A percentile compares a stretch with the other conserved stretches of the same genome.
phyloP scores from a whole-genome alignment of 2,329 filamentous ascomycete species.

The Aurifilum marmelostoma region DNA sequence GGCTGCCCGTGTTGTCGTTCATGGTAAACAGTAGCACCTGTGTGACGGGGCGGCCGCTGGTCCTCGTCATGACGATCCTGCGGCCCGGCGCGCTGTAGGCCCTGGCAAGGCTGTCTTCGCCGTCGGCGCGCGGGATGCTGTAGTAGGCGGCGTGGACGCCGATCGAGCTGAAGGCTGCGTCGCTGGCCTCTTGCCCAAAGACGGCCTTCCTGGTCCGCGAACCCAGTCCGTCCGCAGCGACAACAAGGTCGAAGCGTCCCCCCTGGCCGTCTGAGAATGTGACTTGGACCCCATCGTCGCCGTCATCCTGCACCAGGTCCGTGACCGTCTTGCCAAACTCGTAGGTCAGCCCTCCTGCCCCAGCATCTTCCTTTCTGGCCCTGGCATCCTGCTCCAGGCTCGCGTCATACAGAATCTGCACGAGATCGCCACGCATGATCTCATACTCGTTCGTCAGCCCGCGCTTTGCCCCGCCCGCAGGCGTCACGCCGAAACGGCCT shows the following conservation, averaged over 20 bases:
- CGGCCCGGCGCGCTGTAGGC: constrained; percentile 35
- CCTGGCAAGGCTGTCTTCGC: constrained; percentile 5
- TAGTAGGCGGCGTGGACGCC: constrained; percentile 34
- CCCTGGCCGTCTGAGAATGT: constrained; percentile 47
- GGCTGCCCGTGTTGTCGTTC: constrained; percentile 1
- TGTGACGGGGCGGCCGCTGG: constrained; percentile 41
- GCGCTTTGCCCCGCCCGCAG: constrained; percentile 45
- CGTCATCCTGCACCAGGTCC: constrained; percentile 36
- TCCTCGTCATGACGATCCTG: constrained; percentile 43
- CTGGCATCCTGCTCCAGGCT: constrained; percentile 33
- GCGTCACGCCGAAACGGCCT: constrained; percentile 46
- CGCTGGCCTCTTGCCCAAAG: constrained; percentile 35
- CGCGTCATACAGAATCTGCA: constrained; percentile 23
- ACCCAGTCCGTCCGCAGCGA: constrained; percentile 59
- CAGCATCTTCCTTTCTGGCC: not conserved
- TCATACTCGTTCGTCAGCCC: constrained; percentile 24
- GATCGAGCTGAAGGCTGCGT: constrained; percentile 34
- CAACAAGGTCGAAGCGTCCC: constrained; percentile 53
- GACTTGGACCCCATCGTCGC: constrained; percentile 41
- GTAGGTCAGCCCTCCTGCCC: constrained; percentile 29
- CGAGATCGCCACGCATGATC: constrained; percentile 12
- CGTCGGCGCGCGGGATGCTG: constrained; percentile 10
- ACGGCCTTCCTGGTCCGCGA: constrained; percentile 52
- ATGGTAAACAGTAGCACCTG: constrained; percentile 18
- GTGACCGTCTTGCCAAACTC: constrained; percentile 38